Evolutionary conservation across 2,329 filamentous ascomycete species (phyloP), one percentile per base, ranked within the genome.

Genomic region (Ophiostoma novo-ulmi): DNA sequence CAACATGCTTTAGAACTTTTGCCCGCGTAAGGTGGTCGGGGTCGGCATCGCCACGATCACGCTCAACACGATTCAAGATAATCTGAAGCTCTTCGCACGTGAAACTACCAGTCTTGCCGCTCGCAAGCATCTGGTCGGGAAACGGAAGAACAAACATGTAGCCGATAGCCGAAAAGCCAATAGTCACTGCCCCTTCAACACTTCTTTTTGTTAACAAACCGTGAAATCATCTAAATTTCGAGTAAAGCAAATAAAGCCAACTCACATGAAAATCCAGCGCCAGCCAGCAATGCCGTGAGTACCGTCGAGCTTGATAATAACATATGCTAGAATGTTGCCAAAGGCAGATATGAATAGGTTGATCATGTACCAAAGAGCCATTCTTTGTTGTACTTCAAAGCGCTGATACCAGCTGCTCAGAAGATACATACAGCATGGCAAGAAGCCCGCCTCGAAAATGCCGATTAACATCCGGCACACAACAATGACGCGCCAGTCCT

Each of bases 381-480:
- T 86, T 36, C 89, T 83, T 22, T 89, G 83, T 58, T 88, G 87
- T 61, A 90, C 87, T 74, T 91, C 89, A 5, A 81, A 84, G 17
- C 88, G 82, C 74, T 84, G 86, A 74, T 91, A 91, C 88, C 88
- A 91, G 74, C 86, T 89, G 0, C 84, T 86, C 1, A 90, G 80
- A 74, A 89, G 89, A 79, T 83, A 67, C 78, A 83, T 71, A 80
- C 89, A 84, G 7, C 85, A 85, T 2, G 85, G 85, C 74, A 85
- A 85, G 0, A 88, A 78, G 4, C 86, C 86, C 31, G 85, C 80
- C 77, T 89, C 87, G 58, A 80, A 83, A 55, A 88, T 74, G 26
- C 86, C 86, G 2, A 88, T 78, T 20, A 75, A 52, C 74, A 86
- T 85, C 75, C 76, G 78, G 66, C 77, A 74, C 11, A 44, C 73